Evolutionary conservation across 495 filamentous ascomycete genomes (phyloP).

Genomic region (Penicillium argentinense): DNA sequence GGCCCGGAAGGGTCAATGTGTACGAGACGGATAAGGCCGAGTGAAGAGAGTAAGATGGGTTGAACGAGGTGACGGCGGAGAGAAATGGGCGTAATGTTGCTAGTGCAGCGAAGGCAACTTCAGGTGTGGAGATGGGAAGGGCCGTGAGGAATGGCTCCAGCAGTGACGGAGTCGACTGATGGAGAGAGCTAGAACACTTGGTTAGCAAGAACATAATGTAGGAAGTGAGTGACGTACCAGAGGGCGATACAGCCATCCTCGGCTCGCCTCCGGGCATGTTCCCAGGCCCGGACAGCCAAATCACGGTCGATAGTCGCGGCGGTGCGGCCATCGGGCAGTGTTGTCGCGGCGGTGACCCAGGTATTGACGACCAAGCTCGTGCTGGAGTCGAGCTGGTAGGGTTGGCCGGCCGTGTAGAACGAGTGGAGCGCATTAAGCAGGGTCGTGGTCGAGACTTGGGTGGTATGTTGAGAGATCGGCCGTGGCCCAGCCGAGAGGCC

Average conservation of each 20-base stretch:
- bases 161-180: conserved; percentile 83
- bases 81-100: conserved; percentile 81
- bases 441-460: conserved; percentile 88
- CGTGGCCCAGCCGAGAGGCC: conserved; percentile 53
- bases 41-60: conserved; percentile 81
- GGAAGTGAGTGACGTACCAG: conserved; percentile 54
- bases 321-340: conserved; percentile 60
- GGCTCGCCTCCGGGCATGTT: conserved; percentile 90
- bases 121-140: conserved; percentile 75
- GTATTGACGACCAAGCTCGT: conserved; percentile 94
- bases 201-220: conserved; percentile 9
- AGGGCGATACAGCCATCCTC: conserved; percentile 94
- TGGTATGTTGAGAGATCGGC: conserved; percentile 60
- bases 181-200: conserved; percentile 67
- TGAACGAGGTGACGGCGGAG: conserved; percentile 81
- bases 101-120: conserved; percentile 70
- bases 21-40: conserved; percentile 77
- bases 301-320: conserved; percentile 80
- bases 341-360: conserved; percentile 76
- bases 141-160: conserved; percentile 77
- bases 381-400: conserved; percentile 84
- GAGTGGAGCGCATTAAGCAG: conserved; percentile 90
- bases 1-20: conserved; percentile 78
- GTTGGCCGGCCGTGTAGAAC: conserved; percentile 75
- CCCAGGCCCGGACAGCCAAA: conserved; percentile 84